Conservation (phyloP, 176 grass and related monocot species). For the Zea luxurians region DNA sequence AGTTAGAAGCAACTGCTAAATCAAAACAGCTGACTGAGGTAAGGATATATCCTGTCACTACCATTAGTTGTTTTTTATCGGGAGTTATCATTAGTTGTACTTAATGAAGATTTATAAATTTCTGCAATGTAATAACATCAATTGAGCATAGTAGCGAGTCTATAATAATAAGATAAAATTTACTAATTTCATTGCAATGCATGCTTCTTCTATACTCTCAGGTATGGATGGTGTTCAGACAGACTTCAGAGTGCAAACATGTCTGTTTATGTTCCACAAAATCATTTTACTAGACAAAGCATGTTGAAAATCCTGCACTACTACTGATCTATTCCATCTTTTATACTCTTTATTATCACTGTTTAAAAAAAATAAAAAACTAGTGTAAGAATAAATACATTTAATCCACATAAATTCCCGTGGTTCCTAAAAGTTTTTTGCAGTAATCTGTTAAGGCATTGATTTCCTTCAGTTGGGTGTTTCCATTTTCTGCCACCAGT, state of each 20-base stretch:
- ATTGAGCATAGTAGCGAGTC: background rate
- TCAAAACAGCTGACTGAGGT: slow-evolving; percentile 77
- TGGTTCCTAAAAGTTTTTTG: slow-evolving; percentile 25
- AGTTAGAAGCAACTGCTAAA: slow-evolving; percentile 80
- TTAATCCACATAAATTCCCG: background rate
- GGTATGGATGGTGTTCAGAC: background rate
- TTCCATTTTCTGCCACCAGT: slow-evolving; percentile 7
- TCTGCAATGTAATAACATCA: background rate
- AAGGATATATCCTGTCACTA: slow-evolving; percentile 22
- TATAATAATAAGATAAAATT: background rate
- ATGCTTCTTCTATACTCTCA: background rate
- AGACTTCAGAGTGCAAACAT: background rate
- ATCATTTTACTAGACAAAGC: slow-evolving; percentile 1
- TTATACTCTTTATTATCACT: background rate
- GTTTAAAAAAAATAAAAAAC: background rate
- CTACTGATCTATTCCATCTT: slow-evolving; percentile 12
- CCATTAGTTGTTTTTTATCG: background rate
- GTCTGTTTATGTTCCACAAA: background rate
- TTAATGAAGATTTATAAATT: background rate
- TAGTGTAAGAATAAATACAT: background rate
- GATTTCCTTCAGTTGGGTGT: background rate
- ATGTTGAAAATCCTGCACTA: background rate
- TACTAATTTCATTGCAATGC: background rate
- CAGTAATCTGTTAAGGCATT: slow-evolving; percentile 1
- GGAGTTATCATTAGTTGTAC: too few relatives aligned